Base-by-base conservation (phyloP, 2,329 filamentous ascomycete species). In the Aspergillus alliaceus region DNA sequence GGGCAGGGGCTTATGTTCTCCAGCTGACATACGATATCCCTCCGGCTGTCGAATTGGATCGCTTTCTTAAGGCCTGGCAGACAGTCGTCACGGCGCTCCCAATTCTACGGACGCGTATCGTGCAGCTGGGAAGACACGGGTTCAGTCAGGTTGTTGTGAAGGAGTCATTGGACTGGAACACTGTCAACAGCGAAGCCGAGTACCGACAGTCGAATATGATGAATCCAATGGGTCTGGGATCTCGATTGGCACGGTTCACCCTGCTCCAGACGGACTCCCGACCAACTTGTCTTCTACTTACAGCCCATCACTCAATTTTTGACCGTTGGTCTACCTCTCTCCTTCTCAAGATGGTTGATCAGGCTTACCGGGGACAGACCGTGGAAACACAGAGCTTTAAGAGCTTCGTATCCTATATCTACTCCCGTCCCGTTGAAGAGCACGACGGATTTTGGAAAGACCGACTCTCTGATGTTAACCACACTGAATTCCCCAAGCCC, bases 291-390 rank as follows among this genome's bases (percentile, higher is more conserved):
- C n/a, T n/a, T n/a, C n/a, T n/a, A n/a, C n/a, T n/a, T n/a, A n/a
- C n/a, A n/a, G n/a, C n/a, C n/a, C 77, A 79, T 59, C 76, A 79
- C 52, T 72, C 74, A 3, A 59, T 79, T 1, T 79, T 77, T 57
- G 77, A 79, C 63, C 75, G 72, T 2, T 69, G 61, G 65, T 59
- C 56, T 24, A 44, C 64, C 31, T 50, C 59, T 27, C 20, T 59
- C 15, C n/a, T 65, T 15, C 49, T 59, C 32, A 51, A 61, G 4
- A 56, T 57, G 12, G 49, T 64, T 5, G 42, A 55, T 15, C 20
- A 22, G 6, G 47, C 49, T 11, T 65, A 64, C 20, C 18, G 15
- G 18, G 24, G 53, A 20, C 5, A 6, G 18, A 11, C 14, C 6
- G 9, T 37, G 7, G 7, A 20, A 12, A 40, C 6, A 4, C 37